Evolutionary conservation across 768 basidiomycete species (phyloP).

Genomic region (Gloeopeniophorella convolvens): DNA sequence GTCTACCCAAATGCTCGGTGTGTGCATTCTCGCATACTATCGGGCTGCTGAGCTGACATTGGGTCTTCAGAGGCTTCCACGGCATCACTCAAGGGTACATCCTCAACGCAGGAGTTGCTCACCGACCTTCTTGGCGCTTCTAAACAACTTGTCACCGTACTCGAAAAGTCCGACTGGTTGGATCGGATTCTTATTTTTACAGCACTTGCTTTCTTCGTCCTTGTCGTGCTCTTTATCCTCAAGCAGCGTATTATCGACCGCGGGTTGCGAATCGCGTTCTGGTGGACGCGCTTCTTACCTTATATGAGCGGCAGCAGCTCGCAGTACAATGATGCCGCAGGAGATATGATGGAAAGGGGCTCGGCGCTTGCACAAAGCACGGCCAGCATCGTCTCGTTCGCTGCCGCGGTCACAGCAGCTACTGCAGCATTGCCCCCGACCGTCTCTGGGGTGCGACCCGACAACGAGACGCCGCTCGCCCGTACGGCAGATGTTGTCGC

Average conservation of each 20-base stretch:
- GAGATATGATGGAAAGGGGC: background rate
- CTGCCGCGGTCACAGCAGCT: background rate
- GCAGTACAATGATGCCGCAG: background rate
- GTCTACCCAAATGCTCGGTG: constrained; percentile 79
- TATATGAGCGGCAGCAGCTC: background rate
- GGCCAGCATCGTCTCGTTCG: background rate
- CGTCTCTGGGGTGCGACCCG: background rate
- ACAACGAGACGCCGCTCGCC: background rate
- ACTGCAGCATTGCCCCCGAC: background rate
- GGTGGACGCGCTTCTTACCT: constrained; percentile 81
- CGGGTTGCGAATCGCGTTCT: constrained; percentile 71
- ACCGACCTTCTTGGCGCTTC: constrained; percentile 68
- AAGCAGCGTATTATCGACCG: constrained; percentile 83
- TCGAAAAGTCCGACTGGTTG: constrained; percentile 88
- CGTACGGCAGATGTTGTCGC: background rate
- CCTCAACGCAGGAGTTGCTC: constrained; percentile 70
- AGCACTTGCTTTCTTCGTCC: constrained; percentile 74
- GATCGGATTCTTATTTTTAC: constrained; percentile 83
- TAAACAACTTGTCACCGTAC: constrained; percentile 75
- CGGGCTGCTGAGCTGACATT: no score
- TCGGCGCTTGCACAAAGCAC: background rate
- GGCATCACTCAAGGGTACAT: constrained; percentile 65
- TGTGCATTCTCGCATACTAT: constrained; percentile 18
- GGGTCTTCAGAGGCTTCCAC: constrained; percentile 68
- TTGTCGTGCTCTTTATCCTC: constrained; percentile 80